Percentiles rank a stretch among this genome's conserved stretches.
Conservation (phyloP, 768 basidiomycete genomes). For the Termitomyces sp. region DNA sequence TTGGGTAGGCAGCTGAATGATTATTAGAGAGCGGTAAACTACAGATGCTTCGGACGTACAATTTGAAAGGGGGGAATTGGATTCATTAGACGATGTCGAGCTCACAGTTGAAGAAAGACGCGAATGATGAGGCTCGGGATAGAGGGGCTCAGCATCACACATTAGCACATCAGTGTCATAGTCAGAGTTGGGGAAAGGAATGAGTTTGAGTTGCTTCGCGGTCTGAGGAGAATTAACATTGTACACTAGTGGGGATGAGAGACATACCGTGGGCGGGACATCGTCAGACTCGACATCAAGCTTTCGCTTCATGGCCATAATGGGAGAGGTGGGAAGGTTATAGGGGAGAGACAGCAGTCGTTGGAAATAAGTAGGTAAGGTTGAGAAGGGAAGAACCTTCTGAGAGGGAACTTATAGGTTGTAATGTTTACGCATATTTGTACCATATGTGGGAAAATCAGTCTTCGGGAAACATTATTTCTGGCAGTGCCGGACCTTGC, state of each 20-base stretch:
- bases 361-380: conserved; percentile 13
- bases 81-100: conserved; percentile 44
- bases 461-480: conserved; percentile 1
- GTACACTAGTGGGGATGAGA: conserved; percentile 14
- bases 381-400: conserved; percentile 7
- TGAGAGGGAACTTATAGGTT: conserved; percentile 23
- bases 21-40: not conserved
- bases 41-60: conserved; percentile 32
- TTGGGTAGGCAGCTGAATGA: conserved; percentile 45
- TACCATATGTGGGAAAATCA: conserved; percentile 3
- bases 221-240: conserved; percentile 29
- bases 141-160: conserved; percentile 60
- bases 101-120: conserved; percentile 65
- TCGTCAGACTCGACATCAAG: conserved; percentile 54
- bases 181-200: conserved; percentile 67
- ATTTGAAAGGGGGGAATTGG: conserved; percentile 37
- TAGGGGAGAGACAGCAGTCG: conserved; percentile 11
- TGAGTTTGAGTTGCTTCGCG: conserved; percentile 66
- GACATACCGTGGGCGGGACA: conserved; percentile 41
- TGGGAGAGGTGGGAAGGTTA: conserved; percentile 2
- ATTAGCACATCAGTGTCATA: conserved; percentile 64
- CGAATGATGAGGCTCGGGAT: conserved; percentile 48
- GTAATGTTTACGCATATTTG: conserved; percentile 19
- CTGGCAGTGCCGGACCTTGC: not conserved
- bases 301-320: conserved; percentile 77